A percentile compares a stretch with the other conserved stretches of the same genome.
Conservation (phyloP, 1,284 basidiomycete genomes). For the Pterulicium gracile region DNA sequence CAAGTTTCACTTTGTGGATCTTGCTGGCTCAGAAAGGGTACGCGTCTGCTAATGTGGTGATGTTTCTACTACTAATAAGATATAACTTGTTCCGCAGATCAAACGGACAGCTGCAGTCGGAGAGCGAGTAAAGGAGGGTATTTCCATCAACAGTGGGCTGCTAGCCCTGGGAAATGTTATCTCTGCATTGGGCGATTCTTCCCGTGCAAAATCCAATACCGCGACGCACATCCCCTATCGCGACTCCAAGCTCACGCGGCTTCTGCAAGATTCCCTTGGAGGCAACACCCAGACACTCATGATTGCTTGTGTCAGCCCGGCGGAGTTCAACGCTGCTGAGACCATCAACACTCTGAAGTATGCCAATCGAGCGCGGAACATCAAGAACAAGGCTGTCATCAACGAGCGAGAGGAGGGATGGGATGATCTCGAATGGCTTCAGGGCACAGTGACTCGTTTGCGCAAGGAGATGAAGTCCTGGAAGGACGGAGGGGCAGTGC, state of each 20-base stretch:
- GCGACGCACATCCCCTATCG: constrained; percentile 90
- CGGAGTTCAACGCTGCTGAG: constrained; percentile 91
- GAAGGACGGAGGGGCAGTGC: constrained; percentile 49
- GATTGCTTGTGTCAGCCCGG: constrained; percentile 96
- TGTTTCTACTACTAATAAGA: too few relatives aligned
- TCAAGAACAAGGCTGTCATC: constrained; percentile 89
- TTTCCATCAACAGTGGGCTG: constrained; percentile 94
- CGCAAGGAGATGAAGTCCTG: constrained; percentile 77
- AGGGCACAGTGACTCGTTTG: constrained; percentile 73
- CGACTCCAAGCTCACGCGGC: constrained; percentile 91
- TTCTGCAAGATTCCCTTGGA: constrained; percentile 95
- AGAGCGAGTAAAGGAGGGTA: constrained; percentile 94
- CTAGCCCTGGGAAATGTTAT: constrained; percentile 97
- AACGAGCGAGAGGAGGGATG: constrained; percentile 96
- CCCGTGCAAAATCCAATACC: constrained; percentile 65
- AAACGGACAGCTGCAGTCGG: constrained; percentile 91
- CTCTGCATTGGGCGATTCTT: constrained; percentile 93
- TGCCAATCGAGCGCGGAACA: constrained; percentile 93
- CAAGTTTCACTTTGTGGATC: constrained; percentile 98
- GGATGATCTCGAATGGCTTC: constrained; percentile 97
- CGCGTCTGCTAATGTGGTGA: constrained; percentile 16
- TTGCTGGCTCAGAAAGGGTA: constrained; percentile 93
- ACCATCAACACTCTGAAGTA: constrained; percentile 98
- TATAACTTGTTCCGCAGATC: constrained; percentile 37
- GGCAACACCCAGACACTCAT: constrained; percentile 97